Evolutionary conservation across 345 rosid species (phyloP).

Genomic region (Geranium rotundifolium): DNA sequence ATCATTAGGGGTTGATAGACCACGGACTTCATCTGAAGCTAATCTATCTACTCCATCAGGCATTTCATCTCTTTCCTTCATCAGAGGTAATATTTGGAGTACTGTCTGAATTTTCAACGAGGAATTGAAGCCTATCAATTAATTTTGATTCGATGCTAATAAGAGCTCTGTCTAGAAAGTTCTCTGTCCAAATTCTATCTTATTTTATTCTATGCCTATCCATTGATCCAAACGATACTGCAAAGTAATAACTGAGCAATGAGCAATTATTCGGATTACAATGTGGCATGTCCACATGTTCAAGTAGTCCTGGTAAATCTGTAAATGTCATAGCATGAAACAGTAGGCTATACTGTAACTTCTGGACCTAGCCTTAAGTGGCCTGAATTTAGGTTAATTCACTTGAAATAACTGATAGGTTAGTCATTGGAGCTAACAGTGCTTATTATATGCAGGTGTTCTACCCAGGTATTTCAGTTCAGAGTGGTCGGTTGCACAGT

Average conservation of each 20-base stretch:
- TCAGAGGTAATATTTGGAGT: slow-evolving; percentile 27
- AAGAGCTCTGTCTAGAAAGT: not conserved
- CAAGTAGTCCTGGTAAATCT: not conserved
- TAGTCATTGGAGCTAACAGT: not conserved
- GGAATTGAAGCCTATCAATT: not conserved
- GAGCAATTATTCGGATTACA: not conserved
- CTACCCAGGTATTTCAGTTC: slow-evolving; percentile 52
- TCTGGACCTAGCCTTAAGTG: not conserved
- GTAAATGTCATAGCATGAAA: too few relatives aligned
- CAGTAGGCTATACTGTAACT: not conserved
- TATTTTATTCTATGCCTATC: not conserved
- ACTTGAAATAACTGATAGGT: not conserved
- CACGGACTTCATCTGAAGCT: slow-evolving; percentile 11
- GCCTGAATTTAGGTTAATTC: not conserved
- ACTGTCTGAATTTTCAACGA: not conserved
- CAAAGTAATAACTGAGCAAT: not conserved
- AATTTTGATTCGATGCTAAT: not conserved
- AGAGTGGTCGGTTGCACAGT: slow-evolving; percentile 55
- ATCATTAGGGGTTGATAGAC: slow-evolving; percentile 12
- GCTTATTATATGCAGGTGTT: slow-evolving; percentile 27
- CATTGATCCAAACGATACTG: not conserved
- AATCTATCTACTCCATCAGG: slow-evolving; percentile 16
- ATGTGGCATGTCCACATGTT: not conserved
- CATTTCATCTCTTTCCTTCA: slow-evolving; percentile 32
- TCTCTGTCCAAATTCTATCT: not conserved